Evolutionary conservation across 257 asterid genomes (phyloP).

Genomic region (Solanum sparsipilum): DNA sequence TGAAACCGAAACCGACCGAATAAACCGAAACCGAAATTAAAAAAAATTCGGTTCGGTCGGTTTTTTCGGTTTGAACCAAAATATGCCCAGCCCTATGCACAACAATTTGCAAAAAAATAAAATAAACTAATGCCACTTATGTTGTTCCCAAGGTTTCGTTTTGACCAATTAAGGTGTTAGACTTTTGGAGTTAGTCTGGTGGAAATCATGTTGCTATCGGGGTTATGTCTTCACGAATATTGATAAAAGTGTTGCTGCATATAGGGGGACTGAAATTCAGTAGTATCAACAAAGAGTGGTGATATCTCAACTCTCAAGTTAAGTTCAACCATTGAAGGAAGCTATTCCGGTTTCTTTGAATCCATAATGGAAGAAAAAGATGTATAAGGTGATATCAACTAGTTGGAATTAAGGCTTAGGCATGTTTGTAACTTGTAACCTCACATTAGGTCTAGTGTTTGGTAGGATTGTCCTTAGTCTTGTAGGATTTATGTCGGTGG

Average conservation of each 20-base stretch:
- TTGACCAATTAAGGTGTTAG: neutral
- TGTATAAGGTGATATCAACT: neutral
- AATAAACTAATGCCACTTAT: neutral
- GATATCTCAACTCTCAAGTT: neutral
- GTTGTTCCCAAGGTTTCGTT: neutral
- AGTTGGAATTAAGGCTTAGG: neutral
- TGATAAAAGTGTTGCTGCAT: neutral
- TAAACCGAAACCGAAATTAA: too few relatives aligned
- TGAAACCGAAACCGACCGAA: too few relatives aligned
- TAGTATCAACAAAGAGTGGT: neutral
- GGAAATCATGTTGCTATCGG: neutral
- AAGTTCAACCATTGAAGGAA: neutral
- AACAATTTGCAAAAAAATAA: neutral
- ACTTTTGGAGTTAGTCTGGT: neutral
- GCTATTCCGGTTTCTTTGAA: neutral
- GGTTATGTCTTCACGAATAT: neutral
- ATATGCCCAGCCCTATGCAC: neutral
- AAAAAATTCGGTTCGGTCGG: too few relatives aligned
- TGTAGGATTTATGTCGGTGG: neutral
- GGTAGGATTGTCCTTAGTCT: neutral
- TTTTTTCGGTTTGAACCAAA: too few relatives aligned
- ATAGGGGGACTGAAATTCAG: neutral
- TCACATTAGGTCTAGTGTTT: neutral
- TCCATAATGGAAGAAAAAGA: neutral
- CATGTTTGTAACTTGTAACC: neutral